A percentile compares a stretch with the other conserved stretches of the same genome.
Evolutionary conservation across 805 yeast species (phyloP).

Genomic region (Ogataea ramenticola): DNA sequence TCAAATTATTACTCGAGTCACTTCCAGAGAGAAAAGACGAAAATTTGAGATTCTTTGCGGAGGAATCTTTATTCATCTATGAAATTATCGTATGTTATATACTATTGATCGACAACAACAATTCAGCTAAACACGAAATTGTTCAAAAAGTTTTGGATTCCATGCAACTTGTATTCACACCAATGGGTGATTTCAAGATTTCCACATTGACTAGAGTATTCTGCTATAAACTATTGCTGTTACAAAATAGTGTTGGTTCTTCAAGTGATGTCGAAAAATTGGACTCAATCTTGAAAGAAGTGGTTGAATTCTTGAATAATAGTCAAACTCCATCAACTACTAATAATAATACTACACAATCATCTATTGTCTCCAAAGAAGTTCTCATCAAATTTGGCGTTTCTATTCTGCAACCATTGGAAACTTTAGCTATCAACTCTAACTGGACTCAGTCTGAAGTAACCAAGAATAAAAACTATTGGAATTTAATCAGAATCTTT

Average conservation of each 20-base stretch:
- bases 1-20: constrained; percentile 25
- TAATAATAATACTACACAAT: constrained; percentile 15
- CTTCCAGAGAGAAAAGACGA: constrained; percentile 27
- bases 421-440: constrained; percentile 38
- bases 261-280: constrained; percentile 12
- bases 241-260: constrained; percentile 26
- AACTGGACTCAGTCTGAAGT: constrained; percentile 35
- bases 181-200: constrained; percentile 21
- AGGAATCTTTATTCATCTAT: constrained; percentile 23
- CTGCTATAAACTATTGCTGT: constrained; percentile 39
- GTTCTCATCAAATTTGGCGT: constrained; percentile 36
- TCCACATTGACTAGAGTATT: constrained; percentile 31
- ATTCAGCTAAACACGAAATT: constrained; percentile 6
- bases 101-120: constrained; percentile 18
- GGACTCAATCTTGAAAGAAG: not conserved
- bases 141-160: constrained; percentile 13
- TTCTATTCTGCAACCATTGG: constrained; percentile 38
- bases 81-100: constrained; percentile 26
- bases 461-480: constrained; percentile 32
- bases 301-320: not conserved
- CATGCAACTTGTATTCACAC: constrained; percentile 15
- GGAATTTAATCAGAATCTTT: constrained; percentile 40
- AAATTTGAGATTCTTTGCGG: constrained; percentile 18
- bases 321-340: too few relatives aligned
- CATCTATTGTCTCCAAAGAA: constrained; percentile 25